A percentile compares a stretch with the other conserved stretches of the same genome.
Evolutionary conservation across 371 early-diverging fungal genomes (phyloP).

Genomic region (Fennellomyces sp.): DNA sequence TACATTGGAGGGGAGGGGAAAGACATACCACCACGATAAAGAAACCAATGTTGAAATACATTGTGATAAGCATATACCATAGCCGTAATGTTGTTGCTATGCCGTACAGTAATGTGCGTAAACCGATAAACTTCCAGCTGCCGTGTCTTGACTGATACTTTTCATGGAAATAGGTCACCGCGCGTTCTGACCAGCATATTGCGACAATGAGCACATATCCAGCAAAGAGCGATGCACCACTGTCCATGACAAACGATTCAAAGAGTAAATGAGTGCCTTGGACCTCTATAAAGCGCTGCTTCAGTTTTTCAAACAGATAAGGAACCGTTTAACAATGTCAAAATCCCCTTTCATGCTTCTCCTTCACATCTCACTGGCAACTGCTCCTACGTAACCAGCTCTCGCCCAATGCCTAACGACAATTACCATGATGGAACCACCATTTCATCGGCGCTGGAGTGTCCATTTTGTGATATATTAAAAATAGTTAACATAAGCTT

Average conservation of each 20-base stretch:
- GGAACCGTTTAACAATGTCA: too few relatives aligned
- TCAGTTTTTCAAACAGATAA: not conserved
- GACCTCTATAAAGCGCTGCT: slow-evolving; percentile 15
- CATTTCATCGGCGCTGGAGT: slow-evolving; percentile 14
- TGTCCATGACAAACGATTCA: slow-evolving; percentile 23
- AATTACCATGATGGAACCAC: slow-evolving; percentile 38
- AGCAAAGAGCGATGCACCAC: slow-evolving; percentile 8
- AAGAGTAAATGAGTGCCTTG: slow-evolving; percentile 34
- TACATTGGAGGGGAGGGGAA: not conserved
- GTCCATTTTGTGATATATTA: not conserved
- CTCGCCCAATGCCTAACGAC: too few relatives aligned
- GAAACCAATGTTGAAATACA: slow-evolving; percentile 42
- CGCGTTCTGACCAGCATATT: slow-evolving; percentile 36
- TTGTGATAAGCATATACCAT: slow-evolving; percentile 41
- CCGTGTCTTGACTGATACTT: not conserved
- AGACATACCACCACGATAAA: slow-evolving; percentile 32
- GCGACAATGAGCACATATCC: slow-evolving; percentile 29
- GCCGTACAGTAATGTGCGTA: slow-evolving; percentile 26
- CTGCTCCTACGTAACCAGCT: not conserved
- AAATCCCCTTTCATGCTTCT: too few relatives aligned
- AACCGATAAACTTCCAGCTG: not conserved
- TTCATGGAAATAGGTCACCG: slow-evolving; percentile 23
- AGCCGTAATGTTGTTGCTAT: slow-evolving; percentile 29
- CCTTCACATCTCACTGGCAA: too few relatives aligned
- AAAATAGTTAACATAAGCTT: not conserved